Base-by-base conservation (phyloP, 2,329 filamentous ascomycete species). In the Talaromyces sp. region DNA sequence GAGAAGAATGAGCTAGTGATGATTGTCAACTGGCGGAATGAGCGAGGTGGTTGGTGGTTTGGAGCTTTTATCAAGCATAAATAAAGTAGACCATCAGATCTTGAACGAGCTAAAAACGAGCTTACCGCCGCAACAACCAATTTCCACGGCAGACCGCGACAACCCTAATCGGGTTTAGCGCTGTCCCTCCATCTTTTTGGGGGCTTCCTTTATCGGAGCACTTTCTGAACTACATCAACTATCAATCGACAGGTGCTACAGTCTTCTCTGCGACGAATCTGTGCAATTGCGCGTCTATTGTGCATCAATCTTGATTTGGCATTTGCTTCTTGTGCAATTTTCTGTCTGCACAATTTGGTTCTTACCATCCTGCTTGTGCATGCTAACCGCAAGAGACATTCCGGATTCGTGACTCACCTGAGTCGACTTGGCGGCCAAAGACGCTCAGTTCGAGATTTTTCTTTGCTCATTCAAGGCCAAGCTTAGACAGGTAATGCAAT, bases 151-250 rank as follows among this genome's bases (percentile, higher is more conserved):
- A 46, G 52, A 53, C 43, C 53, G 45, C 46, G 57, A 56, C 45
- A 33, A 19, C 17, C 52, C 45, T 69, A 69, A 70, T 66, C 63
- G 54, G 68, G 71, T 59, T 67, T 75, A 75, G 69, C 62, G 62
- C 57, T 53, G n/a, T 50, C 48, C 25, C 33, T 45, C 13, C 9
- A 36, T 41, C 51, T 21, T 39, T 41, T 39, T 21, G 22, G 36
- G 37, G 25, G 3, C 7, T 7, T 28, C 25, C 25, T 28, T 28
- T 28, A 28, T 28, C 25, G 28, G 35, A 5, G 25, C 25, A 37
- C 50, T 41, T 19, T 40, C 36, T 31, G 36, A 31, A 11, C 25
- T n/a, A n/a, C n/a, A n/a, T n/a, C n/a, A n/a, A n/a, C n/a, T 19
- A n/a, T 35, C 45, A 39, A 25, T 46, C 33, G 52, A 25, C 39